phyloP scores from a whole-genome alignment of 768 basidiomycete species.

The Dentipellis sp. region DNA sequence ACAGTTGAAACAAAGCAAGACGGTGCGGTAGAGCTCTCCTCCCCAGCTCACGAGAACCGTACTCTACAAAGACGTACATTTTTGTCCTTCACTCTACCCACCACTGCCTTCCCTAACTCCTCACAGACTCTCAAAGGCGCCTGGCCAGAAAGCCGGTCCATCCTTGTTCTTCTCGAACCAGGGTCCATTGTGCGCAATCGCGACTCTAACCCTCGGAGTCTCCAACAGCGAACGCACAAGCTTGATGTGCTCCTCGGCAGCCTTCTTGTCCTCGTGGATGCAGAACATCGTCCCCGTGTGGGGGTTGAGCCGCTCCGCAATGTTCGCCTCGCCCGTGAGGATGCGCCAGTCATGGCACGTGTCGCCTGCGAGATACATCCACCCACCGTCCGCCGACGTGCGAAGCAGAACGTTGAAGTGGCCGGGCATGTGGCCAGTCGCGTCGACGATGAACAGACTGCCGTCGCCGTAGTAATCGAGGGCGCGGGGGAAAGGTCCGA shows the following conservation, averaged over 20 bases:
- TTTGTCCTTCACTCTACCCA: no score
- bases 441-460: conserved; percentile 12
- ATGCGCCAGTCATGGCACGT: conserved; percentile 9
- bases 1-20: no score
- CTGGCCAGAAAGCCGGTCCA: not conserved
- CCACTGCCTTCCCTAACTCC: no score
- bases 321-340: conserved; percentile 5
- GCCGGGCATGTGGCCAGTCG: conserved; percentile 12
- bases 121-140: not conserved
- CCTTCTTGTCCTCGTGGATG: not conserved
- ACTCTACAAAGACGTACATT: no score
- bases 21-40: no score
- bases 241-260: conserved; percentile 2
- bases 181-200: conserved; percentile 1
- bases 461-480: conserved; percentile 13
- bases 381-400: conserved; percentile 4
- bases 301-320: not conserved
- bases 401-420: conserved; percentile 15
- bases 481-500: conserved; percentile 10
- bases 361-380: conserved; percentile 14
- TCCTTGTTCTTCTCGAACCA: conserved; percentile 1
- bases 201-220: not conserved
- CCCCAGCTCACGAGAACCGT: no score
- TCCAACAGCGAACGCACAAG: not conserved
- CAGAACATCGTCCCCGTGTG: not conserved